A percentile compares a stretch with the other conserved stretches of the same genome.
Evolutionary conservation across 2,329 filamentous ascomycete genomes (phyloP).

Genomic region (Phaeosphaeriaceae sp.): DNA sequence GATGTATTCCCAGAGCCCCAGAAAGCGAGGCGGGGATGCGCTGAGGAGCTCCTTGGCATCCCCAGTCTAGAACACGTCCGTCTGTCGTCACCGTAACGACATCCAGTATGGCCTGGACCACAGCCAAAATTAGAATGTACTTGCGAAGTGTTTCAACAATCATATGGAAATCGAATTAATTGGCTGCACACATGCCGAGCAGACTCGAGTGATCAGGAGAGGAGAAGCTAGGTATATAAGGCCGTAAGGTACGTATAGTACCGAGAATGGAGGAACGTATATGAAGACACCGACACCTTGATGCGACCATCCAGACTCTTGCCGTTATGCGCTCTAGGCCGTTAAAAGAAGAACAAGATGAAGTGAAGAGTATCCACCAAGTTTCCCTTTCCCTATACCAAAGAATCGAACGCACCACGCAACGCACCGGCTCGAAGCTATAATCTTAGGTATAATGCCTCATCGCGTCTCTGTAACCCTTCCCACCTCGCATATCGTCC

Average conservation of each 20-base stretch:
- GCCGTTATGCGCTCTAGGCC: neutral
- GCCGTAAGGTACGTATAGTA: neutral
- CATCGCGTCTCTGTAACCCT: conserved; percentile 84
- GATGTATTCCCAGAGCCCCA: conserved; percentile 30
- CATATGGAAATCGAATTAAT: too few species aligned
- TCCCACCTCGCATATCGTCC: conserved; percentile 79
- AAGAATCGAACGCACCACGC: neutral
- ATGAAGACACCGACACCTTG: neutral
- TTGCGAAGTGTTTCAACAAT: too few species aligned
- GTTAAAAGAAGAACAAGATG: neutral
- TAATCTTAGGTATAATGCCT: conserved; percentile 70
- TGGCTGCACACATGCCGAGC: too few species aligned
- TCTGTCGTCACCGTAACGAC: neutral
- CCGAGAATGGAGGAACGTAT: neutral
- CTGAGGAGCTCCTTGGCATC: conserved; percentile 9
- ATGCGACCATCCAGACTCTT: neutral
- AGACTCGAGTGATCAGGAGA: neutral
- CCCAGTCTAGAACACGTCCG: neutral
- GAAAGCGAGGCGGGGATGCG: conserved; percentile 16
- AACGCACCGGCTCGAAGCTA: neutral
- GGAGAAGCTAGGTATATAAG: neutral
- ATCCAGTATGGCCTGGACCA: neutral
- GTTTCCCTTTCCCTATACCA: neutral
- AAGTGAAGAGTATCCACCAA: neutral
- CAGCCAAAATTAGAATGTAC: neutral